Conservation (phyloP, 2,329 filamentous ascomycete genomes). For the Lasiodiplodia theobromae region DNA sequence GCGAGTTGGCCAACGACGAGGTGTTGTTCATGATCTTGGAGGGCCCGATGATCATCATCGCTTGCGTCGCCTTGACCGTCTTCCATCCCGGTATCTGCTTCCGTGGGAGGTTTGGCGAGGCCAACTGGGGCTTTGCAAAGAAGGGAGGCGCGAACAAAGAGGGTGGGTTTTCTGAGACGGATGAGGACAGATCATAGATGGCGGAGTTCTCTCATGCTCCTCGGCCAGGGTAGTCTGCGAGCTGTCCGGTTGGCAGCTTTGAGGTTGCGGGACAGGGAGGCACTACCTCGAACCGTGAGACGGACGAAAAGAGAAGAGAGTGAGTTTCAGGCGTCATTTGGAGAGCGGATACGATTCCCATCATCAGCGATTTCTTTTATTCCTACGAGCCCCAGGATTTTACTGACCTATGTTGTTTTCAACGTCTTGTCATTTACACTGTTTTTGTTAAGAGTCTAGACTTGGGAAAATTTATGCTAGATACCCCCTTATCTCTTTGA, state of each 20-base stretch:
- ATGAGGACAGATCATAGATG: not conserved
- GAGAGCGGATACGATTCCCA: not conserved
- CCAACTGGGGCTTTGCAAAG: not conserved
- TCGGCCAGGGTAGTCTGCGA: not conserved
- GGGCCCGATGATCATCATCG: conserved; percentile 61
- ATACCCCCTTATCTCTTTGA: not conserved
- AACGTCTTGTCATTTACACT: not conserved
- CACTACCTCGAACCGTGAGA: not conserved
- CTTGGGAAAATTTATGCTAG: not conserved
- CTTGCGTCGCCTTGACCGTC: conserved; percentile 53
- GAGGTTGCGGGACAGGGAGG: not conserved
- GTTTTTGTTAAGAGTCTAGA: not conserved
- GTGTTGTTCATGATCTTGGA: conserved; percentile 59
- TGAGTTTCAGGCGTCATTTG: not conserved
- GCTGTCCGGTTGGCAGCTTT: not conserved
- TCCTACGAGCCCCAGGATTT: not conserved
- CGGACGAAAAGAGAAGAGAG: not conserved
- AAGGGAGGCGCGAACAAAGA: not conserved
- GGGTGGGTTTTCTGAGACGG: not conserved
- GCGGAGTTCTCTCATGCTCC: not conserved
- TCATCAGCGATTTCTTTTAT: not conserved
- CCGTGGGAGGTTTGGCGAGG: conserved; percentile 8
- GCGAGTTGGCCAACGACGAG: conserved; percentile 57
- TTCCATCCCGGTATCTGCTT: conserved; percentile 52
- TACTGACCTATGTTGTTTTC: not conserved